Percentiles rank a stretch among this genome's conserved stretches.
phyloP scores from a whole-genome alignment of 371 early-diverging fungal species.

The Umbelopsis sp. region DNA sequence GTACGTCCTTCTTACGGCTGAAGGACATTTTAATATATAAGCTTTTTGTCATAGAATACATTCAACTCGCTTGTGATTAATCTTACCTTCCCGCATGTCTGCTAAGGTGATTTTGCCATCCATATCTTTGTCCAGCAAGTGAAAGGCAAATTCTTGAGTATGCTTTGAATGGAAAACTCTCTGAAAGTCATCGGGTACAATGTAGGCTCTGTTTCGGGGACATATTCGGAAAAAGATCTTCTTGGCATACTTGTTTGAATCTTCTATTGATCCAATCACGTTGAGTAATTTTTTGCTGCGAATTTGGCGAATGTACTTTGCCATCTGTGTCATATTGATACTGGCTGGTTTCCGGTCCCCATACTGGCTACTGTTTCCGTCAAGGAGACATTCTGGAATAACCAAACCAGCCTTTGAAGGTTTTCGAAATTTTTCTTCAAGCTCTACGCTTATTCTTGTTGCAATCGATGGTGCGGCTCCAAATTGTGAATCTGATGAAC shows the following conservation, averaged over 20 bases:
- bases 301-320: constrained; percentile 9
- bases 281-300: constrained; percentile 4
- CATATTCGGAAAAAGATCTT: constrained; percentile 6
- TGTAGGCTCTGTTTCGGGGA: not conserved
- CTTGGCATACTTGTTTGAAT: constrained; percentile 12
- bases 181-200: not conserved
- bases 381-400: not conserved
- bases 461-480: not conserved
- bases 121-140: constrained; percentile 10
- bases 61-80: not conserved
- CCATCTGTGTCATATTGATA: constrained; percentile 6
- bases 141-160: constrained; percentile 6
- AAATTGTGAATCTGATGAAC: constrained; percentile 2
- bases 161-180: constrained; percentile 1
- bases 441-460: not conserved
- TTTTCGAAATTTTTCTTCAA: constrained; percentile 3
- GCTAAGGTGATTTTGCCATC: not conserved
- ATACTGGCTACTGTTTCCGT: not conserved
- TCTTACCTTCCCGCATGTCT: constrained; percentile 8
- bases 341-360: not conserved
- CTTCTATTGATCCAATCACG: constrained; percentile 12
- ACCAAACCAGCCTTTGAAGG: not conserved
- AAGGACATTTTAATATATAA: not conserved
- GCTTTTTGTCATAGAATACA: not conserved
- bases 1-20: not conserved